Base-by-base conservation (phyloP, 192 early-diverging fungal species). In the Umbelopsis ramanniana region DNA sequence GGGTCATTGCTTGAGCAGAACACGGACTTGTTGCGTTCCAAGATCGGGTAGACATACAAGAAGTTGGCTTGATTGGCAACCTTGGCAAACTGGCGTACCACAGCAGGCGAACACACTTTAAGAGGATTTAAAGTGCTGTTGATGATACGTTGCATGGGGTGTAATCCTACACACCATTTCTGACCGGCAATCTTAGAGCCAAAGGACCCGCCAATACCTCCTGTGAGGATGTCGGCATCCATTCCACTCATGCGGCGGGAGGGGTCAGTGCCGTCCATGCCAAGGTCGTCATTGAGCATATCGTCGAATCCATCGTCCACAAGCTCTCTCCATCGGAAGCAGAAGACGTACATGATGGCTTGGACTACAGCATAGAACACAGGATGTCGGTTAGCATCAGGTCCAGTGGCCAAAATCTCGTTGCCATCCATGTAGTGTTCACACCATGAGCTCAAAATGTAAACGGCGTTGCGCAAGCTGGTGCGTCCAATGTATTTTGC, bases 301-400 rank as follows among this genome's bases (percentile, higher is more conserved):
- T 66, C 66, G 43, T 75, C 71, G 14, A 75, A 22, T 6, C 70
- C 68, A 33, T 57, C 75, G 0, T 81, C 84, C 54, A 82, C 85
- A 46, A 99, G 76, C 69, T 95, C 88, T 68, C 87, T 88, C 96
- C 96, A 98, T 9, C 95, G 87, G 80, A 96, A 99, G 81, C 95
- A 97, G 71, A 97, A 98, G 14, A 96, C 87, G 75, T 98, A 99
- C 53, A 99, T 78, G n/a, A 93, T 68, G 0, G 95, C 93, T 70
- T 98, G 95, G 4, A 95, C 89, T 11, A 91, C 85, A 3, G 91
- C 85, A 73, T 96, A 99, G 72, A 99, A 96, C 48, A 94, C 90
- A 0, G 87, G 85, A 72, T 93, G 89, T 38, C 86, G 82, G 50
- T 88, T 84, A 10, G 87, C 77, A 52, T 95, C 90, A 9, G 79